Percentiles rank a stretch among this genome's conserved stretches.
These are phyloP conservation scores for Adansonia digitata DNA, from an alignment of 345 rosid species.

Conservation along the genomic window DNA sequence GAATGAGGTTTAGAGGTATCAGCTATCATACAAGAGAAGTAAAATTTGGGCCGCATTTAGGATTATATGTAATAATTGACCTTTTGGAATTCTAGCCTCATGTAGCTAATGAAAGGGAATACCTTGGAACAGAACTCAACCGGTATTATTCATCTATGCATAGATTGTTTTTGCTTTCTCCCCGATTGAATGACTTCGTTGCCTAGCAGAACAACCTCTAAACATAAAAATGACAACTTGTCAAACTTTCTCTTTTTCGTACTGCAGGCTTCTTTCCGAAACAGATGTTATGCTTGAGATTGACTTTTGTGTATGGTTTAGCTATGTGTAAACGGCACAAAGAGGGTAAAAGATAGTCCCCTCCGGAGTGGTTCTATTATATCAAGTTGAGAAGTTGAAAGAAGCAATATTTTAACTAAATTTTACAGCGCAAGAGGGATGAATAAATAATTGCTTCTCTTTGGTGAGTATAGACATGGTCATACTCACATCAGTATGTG, in stretches of 20 bases:
- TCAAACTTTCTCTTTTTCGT: too few relatives aligned
- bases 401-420: neutral
- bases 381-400: neutral
- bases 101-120: too few relatives aligned
- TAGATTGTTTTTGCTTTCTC: too few relatives aligned
- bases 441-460: neutral
- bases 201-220: too few relatives aligned
- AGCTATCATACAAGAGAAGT: neutral
- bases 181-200: too few relatives aligned
- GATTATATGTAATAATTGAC: neutral
- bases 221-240: too few relatives aligned
- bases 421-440: neutral
- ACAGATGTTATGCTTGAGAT: too few relatives aligned
- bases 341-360: neutral
- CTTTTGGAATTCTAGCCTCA: neutral
- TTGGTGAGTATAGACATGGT: neutral
- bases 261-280: too few relatives aligned
- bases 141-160: too few relatives aligned
- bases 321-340: too few relatives aligned
- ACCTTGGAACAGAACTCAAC: too few relatives aligned
- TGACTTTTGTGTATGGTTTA: too few relatives aligned
- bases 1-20: neutral
- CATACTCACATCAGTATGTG: neutral
- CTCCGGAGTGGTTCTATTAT: neutral
- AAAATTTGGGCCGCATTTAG: neutral